These are phyloP conservation scores for Aspergillus sp. DNA, from an alignment of 2,329 filamentous ascomycete species.

Conservation along the genomic window DNA sequence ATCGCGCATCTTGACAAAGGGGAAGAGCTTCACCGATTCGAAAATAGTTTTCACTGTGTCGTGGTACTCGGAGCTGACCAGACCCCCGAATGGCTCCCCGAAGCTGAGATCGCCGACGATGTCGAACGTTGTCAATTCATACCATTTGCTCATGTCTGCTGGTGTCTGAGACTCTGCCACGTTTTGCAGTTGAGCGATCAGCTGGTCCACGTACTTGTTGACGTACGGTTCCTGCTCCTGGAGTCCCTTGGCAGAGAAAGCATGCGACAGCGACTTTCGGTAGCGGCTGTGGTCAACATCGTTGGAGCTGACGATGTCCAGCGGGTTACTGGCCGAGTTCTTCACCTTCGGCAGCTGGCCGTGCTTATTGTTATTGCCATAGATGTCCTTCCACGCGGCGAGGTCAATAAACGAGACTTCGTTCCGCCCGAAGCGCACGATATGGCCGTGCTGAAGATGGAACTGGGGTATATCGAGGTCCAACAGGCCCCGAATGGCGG, in stretches of 20 bases:
- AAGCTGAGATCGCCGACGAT: conserved; percentile 10
- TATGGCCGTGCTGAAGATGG: conserved; percentile 27
- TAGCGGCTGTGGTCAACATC: conserved; percentile 30
- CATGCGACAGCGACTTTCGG: conserved; percentile 32
- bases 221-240: conserved; percentile 35
- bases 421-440: conserved; percentile 42
- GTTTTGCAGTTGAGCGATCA: conserved; percentile 23
- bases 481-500: conserved; percentile 2
- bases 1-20: neutral
- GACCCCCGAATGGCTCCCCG: neutral
- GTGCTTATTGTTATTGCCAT: conserved; percentile 6
- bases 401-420: conserved; percentile 36
- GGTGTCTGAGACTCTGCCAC: neutral
- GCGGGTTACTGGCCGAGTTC: neutral
- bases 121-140: conserved; percentile 19
- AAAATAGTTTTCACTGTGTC: neutral
- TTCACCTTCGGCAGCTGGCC: neutral
- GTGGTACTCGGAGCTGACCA: neutral
- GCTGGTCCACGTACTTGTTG: conserved; percentile 28
- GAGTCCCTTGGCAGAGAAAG: conserved; percentile 38
- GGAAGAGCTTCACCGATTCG: neutral
- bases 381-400: conserved; percentile 34
- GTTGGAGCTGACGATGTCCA: neutral
- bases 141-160: conserved; percentile 5
- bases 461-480: conserved; percentile 18